Base-by-base conservation (phyloP, 805 yeast species). In the Starmerella gropengiesseri region DNA sequence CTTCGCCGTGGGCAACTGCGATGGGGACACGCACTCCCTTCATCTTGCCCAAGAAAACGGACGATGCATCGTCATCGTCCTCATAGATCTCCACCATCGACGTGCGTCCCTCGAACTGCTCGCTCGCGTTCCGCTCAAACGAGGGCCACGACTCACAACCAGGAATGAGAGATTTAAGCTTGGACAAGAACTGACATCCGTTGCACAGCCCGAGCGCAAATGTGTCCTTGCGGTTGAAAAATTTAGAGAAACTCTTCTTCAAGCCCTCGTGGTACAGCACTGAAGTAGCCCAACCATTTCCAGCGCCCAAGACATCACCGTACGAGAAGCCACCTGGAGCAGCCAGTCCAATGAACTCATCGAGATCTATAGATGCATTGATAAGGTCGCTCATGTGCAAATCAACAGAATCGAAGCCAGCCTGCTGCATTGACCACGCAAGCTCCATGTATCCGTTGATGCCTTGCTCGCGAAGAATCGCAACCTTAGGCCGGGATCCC, bases 241-340 rank as follows among this genome's bases (percentile, higher is more conserved):
- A 91, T 38, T 66, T 71, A 51, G 67, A 64, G 62, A 91, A 91
- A 66, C 84, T 87, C 21, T 69, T 57, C 59, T 91, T 77, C 28
- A 89, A 81, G 42, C 65, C 68, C 28, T 75, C 83, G 59, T 89
- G 81, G 73, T 78, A 86, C 52, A 91, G 66, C 8, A 91, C 94
- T 14, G 96, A 84, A 59, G 85, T 86, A 45, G 98, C 98, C 98
- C 98, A 91, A 45, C 98, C 98, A 41, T 89, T 81, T 60, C 95
- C 98, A 27, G 98, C 98, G 54, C 98, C 98, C 47, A 91, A 70
- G 37, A 91, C 98, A 65, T 91, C 98, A 71, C 98, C 98, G 59
- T 87, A 91, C 1, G 96, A 85, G 70, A 91, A 91, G 13, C 98
- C 98, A 64, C 98, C 98, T 67, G 98, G 93, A 3, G 97, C 97